Percentiles rank a stretch among this genome's conserved stretches.
phyloP scores from a whole-genome alignment of 306 rosid genomes.

The Abrus pulchellus region DNA sequence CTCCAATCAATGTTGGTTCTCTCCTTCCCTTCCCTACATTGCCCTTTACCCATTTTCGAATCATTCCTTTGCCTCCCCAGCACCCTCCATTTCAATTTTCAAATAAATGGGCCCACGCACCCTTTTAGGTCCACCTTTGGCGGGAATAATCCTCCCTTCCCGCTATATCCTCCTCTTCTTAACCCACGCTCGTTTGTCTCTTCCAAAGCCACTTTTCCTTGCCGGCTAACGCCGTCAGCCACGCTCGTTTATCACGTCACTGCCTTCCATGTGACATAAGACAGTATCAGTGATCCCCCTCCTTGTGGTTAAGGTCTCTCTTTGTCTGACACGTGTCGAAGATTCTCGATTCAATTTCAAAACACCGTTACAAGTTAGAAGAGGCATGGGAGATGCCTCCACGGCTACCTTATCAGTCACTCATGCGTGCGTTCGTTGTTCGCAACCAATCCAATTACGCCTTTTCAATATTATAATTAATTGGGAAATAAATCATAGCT shows the following conservation, averaged over 20 bases:
- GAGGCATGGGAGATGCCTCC: slow-evolving; percentile 31
- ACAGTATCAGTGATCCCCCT: not conserved
- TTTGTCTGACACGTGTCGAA: slow-evolving; percentile 11
- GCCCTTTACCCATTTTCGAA: slow-evolving; percentile 50
- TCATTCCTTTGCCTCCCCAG: slow-evolving; percentile 12
- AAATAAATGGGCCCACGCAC: not conserved
- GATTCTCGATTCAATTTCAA: slow-evolving; percentile 38
- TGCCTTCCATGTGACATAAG: slow-evolving; percentile 36
- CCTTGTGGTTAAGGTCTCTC: not conserved
- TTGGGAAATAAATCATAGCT: slow-evolving; percentile 17
- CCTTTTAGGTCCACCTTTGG: slow-evolving; percentile 46
- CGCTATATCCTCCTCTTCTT: slow-evolving; percentile 48
- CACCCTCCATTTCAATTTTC: slow-evolving; percentile 4
- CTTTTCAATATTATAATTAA: slow-evolving; percentile 11
- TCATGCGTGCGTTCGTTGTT: slow-evolving; percentile 28
- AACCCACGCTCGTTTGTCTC: slow-evolving; percentile 49
- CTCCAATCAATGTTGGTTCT: slow-evolving; percentile 26
- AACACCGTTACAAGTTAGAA: not conserved
- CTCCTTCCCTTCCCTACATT: not conserved
- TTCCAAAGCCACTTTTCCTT: not conserved
- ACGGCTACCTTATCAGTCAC: slow-evolving; percentile 4
- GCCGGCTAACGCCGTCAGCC: slow-evolving; percentile 37
- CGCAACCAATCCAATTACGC: slow-evolving; percentile 23
- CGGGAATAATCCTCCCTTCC: slow-evolving; percentile 65
- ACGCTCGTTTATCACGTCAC: slow-evolving; percentile 22